phyloP scores from a whole-genome alignment of 805 yeast genomes.

The Hanseniaspora jakobsenii region DNA sequence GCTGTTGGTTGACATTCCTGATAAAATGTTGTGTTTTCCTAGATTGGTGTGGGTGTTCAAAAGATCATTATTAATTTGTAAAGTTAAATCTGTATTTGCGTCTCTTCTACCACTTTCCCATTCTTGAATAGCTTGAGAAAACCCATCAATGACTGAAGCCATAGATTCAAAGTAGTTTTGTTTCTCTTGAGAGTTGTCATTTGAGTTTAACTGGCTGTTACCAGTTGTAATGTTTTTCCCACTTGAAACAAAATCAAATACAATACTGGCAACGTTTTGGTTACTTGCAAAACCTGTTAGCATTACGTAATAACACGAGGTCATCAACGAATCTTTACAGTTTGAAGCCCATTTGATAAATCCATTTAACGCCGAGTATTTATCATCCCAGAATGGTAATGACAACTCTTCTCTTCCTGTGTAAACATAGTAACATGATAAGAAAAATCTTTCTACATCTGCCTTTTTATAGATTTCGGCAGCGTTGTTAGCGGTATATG shows the following conservation, averaged over 20 bases:
- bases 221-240: background rate
- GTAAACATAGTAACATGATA: conserved; percentile 61
- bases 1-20: too few relatives aligned
- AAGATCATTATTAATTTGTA: conserved; percentile 1
- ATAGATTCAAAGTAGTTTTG: conserved; percentile 11
- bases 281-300: conserved; percentile 52
- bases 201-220: background rate
- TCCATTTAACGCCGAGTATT: conserved; percentile 56
- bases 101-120: conserved; percentile 21
- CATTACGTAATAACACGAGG: conserved; percentile 70
- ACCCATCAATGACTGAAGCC: conserved; percentile 42
- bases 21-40: conserved; percentile 3
- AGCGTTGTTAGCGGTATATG: too few relatives aligned
- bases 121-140: conserved; percentile 34
- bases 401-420: conserved; percentile 48
- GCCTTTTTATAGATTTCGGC: conserved; percentile 61
- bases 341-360: conserved; percentile 82
- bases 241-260: conserved; percentile 35
- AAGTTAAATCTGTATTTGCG: background rate
- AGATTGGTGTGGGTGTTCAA: conserved; percentile 12
- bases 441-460: conserved; percentile 77
- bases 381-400: conserved; percentile 54
- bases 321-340: conserved; percentile 66
- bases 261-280: conserved; percentile 21
- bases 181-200: too few relatives aligned